Conservation (phyloP, 768 basidiomycete genomes). For the Pulveroboletus sp. region DNA sequence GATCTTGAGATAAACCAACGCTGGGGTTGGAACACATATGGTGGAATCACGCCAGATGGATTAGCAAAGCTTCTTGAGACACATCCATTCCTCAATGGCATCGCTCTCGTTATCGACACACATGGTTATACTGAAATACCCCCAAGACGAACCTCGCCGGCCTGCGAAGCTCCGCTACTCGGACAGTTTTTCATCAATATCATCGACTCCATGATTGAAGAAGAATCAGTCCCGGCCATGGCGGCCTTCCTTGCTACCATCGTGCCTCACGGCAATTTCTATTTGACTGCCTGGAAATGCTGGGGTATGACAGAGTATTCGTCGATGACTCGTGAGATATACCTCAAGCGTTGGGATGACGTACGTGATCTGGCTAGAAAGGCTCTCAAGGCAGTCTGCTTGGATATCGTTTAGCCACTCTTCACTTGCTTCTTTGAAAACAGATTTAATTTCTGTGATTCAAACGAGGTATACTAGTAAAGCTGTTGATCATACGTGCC, state of each 20-base stretch:
- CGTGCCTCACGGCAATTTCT: neutral
- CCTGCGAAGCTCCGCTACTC: too few relatives aligned
- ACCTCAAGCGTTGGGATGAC: too few relatives aligned
- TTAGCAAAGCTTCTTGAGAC: conserved; percentile 1
- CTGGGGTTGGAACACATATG: conserved; percentile 3
- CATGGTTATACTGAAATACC: neutral
- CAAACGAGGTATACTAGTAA: too few relatives aligned
- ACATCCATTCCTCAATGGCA: neutral
- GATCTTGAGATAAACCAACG: conserved; percentile 2
- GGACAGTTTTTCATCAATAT: neutral
- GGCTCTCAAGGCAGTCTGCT: too few relatives aligned
- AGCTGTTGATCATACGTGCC: too few relatives aligned
- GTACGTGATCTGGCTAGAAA: too few relatives aligned
- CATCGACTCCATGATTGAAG: neutral
- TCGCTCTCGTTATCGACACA: conserved; percentile 9
- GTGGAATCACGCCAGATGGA: conserved; percentile 7
- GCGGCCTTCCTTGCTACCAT: too few relatives aligned
- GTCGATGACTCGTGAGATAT: too few relatives aligned
- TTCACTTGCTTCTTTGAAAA: too few relatives aligned
- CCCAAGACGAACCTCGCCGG: neutral
- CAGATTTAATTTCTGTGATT: too few relatives aligned
- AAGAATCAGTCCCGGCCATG: neutral
- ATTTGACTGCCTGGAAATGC: neutral
- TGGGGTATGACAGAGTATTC: neutral
- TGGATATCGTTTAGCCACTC: too few relatives aligned